Base-by-base conservation (phyloP, 768 basidiomycete species). In the Termitomyces sp. region DNA sequence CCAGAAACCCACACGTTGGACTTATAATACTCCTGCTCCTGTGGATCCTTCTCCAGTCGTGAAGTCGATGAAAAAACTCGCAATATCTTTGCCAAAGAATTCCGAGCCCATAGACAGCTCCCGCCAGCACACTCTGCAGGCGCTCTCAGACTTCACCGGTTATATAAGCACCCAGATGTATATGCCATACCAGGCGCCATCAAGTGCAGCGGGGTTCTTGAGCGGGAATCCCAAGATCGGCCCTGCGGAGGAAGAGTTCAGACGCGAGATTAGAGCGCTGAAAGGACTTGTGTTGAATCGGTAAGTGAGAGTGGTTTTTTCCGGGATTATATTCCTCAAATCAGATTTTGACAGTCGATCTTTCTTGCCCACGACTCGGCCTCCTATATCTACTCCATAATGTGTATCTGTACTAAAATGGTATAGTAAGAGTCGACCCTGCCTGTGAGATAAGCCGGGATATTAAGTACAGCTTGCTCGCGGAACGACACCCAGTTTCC, bases 281-380 rank as follows among this genome's bases (percentile, higher is more conserved):
- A 93, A 92, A 65, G 89, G 90, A 9, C 78, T 92, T 22, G 88
- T 89, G 47, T 74, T 93, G 44, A 93, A 89, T 68, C 76, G 91
- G 85, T 84, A 65, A 62, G 78, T 75, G 47, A 63, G 46, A 47
- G 0, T 39, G 24, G n/a, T 39, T 30, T 1, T 20, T 30, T 14
- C 30, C n/a, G n/a, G n/a, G 37, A n/a, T 27, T 8, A 27, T 20
- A 9, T n/a, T 18, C n/a, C 51, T 52, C 26, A 52, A 16, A 34
- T 26, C 22, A 34, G 8, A 48, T 39, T 43, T 54, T 48, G 34
- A 30, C 49, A 79, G 78, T 46, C 74, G 76, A 26, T 76, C 76
- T 6, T 78, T 79, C 55, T 71, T 79, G 73, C 68, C 75, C 16
- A 52, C 68, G 18, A 66, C 68, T 48, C 65, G 69, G 39, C 52